These are phyloP conservation scores for Asterophora lycoperdoides DNA, from an alignment of 768 basidiomycete genomes.

Conservation along the genomic window DNA sequence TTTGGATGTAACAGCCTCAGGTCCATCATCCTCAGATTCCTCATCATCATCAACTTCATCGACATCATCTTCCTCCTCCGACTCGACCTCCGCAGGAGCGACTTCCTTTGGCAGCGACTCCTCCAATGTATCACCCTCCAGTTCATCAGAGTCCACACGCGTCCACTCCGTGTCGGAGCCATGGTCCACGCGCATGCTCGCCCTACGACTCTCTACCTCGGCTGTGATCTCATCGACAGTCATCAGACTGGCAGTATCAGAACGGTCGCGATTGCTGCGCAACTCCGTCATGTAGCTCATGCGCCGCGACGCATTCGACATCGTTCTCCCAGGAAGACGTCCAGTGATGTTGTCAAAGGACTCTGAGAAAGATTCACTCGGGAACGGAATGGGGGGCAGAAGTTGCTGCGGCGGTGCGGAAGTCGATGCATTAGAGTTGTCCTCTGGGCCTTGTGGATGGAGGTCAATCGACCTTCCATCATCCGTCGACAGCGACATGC, in stretches of 20 bases:
- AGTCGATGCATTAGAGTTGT: conserved; percentile 12
- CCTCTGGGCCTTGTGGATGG: conserved; percentile 42
- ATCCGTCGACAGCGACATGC: conserved; percentile 72
- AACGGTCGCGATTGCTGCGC: conserved; percentile 75
- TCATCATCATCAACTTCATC: conserved; percentile 41
- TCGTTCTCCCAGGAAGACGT: conserved; percentile 31
- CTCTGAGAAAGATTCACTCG: conserved; percentile 75
- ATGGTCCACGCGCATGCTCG: conserved; percentile 42
- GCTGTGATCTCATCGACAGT: conserved; percentile 99
- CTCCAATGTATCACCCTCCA: conserved; percentile 34
- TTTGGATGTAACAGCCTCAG: conserved; percentile 50
- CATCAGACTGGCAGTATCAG: conserved; percentile 86
- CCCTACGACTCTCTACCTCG: conserved; percentile 75
- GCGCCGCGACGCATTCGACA: conserved; percentile 55
- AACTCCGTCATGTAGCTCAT: conserved; percentile 81
- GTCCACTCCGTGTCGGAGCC: conserved; percentile 62
- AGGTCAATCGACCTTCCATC: conserved; percentile 65
- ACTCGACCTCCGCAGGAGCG: conserved; percentile 40
- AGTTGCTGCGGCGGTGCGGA: conserved; percentile 48
- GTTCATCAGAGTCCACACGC: conserved; percentile 52
- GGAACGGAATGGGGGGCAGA: conserved; percentile 75
- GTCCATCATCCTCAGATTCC: conserved; percentile 39
- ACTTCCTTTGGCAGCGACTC: conserved; percentile 46
- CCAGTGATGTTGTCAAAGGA: conserved; percentile 59
- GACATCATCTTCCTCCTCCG: conserved; percentile 46